Evolutionary conservation across 202 grass and related monocot species (phyloP).

Genomic region (Carex arenaria): DNA sequence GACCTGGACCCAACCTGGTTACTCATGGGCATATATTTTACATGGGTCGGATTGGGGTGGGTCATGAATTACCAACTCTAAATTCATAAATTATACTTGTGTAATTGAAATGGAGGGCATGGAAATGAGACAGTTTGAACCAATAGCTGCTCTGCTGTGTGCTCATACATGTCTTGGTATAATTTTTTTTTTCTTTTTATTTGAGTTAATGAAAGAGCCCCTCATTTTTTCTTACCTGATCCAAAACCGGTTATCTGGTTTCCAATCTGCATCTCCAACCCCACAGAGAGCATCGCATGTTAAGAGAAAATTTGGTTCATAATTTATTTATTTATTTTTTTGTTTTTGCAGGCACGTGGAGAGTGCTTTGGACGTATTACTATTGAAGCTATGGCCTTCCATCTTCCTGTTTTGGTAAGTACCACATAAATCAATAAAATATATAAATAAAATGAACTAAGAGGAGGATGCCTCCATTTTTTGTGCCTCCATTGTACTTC

Average conservation of each 20-base stretch:
- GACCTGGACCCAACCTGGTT: background rate
- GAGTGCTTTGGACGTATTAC: constrained; percentile 99
- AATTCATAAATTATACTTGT: background rate
- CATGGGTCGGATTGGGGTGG: background rate
- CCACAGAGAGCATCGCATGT: no score
- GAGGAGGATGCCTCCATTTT: no score
- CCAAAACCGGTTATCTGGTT: background rate
- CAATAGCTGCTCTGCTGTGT: background rate
- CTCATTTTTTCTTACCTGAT: background rate
- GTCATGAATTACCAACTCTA: background rate
- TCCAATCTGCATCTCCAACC: background rate
- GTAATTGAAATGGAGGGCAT: background rate
- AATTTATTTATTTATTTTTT: background rate
- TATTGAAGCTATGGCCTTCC: constrained; percentile 97
- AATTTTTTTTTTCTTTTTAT: background rate
- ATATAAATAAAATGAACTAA: background rate
- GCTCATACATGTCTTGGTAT: background rate
- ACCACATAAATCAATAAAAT: background rate
- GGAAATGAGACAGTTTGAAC: background rate
- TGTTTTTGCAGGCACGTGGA: constrained; percentile 57
- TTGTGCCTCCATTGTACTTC: no score
- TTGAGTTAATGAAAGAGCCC: background rate
- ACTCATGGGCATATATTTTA: background rate
- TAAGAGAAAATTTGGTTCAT: background rate
- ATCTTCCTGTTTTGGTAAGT: constrained; percentile 79